These are phyloP conservation scores for Ascochyta rabiei DNA, from an alignment of 2,329 filamentous ascomycete genomes.

Conservation along the genomic window DNA sequence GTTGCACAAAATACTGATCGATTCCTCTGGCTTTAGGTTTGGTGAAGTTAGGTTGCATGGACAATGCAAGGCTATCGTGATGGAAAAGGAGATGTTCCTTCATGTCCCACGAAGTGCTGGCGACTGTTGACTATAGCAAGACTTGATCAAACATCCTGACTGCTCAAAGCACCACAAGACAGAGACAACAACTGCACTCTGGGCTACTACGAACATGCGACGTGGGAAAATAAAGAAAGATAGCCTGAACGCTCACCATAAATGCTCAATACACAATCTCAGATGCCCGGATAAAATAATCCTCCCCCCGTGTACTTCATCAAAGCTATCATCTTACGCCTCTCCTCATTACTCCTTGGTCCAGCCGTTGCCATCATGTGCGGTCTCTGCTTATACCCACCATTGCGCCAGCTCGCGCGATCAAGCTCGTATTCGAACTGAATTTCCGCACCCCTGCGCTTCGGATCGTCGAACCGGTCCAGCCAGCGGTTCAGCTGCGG, in stretches of 20 bases:
- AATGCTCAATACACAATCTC: neutral
- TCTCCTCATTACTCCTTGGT: neutral
- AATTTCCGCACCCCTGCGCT: constrained; percentile 13
- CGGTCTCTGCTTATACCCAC: constrained; percentile 4
- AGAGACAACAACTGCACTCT: neutral
- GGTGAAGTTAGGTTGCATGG: no score
- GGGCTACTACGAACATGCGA: neutral
- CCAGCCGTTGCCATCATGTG: neutral
- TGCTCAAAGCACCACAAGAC: neutral
- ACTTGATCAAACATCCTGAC: no score
- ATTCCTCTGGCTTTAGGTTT: no score
- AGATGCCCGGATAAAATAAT: neutral
- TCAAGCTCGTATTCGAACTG: constrained; percentile 10
- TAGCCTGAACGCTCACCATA: neutral
- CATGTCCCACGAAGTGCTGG: no score
- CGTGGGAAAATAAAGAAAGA: neutral
- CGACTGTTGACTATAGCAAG: no score
- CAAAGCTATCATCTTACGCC: neutral
- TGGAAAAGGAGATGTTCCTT: no score
- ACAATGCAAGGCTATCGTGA: no score
- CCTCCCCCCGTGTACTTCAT: neutral
- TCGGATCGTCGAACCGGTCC: constrained; percentile 14
- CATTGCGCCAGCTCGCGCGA: neutral
- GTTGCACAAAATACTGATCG: no score
- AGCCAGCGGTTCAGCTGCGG: constrained; percentile 19